Percentiles rank a stretch among this genome's conserved stretches.
Evolutionary conservation across 208 protist genomes (phyloP).

Genomic region (Trypanosoma mega): DNA sequence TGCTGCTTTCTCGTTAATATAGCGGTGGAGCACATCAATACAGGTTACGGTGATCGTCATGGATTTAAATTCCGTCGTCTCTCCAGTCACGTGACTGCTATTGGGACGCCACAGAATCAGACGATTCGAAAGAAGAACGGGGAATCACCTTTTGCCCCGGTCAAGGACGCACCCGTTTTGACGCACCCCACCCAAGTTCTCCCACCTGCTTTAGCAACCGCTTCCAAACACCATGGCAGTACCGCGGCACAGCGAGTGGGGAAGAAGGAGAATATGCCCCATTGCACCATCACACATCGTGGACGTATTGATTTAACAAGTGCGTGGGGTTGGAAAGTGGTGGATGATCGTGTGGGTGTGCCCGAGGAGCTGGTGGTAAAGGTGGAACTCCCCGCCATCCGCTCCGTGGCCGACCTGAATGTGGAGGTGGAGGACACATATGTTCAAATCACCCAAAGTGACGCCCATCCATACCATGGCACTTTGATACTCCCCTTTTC

Average conservation of each 20-base stretch:
- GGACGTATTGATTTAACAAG: slow-evolving; percentile 76
- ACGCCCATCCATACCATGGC: slow-evolving; percentile 48
- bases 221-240: slow-evolving; percentile 3
- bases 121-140: slow-evolving; percentile 60
- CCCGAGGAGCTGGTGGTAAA: slow-evolving; percentile 79
- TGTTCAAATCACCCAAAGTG: slow-evolving; percentile 49
- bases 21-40: slow-evolving; percentile 91
- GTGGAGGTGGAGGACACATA: slow-evolving; percentile 58
- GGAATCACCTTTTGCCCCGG: slow-evolving; percentile 47
- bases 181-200: slow-evolving; percentile 48
- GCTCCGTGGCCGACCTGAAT: slow-evolving; percentile 50
- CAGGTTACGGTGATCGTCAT: slow-evolving; percentile 73
- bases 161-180: slow-evolving; percentile 43
- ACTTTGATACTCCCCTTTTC: slow-evolving; percentile 75
- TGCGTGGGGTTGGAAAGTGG: slow-evolving; percentile 77
- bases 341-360: slow-evolving; percentile 72
- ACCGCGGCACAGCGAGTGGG: neutral
- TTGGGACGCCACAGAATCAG: slow-evolving; percentile 83
- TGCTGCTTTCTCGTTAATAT: slow-evolving; percentile 91
- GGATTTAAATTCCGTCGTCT: slow-evolving; percentile 74
- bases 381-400: slow-evolving; percentile 59
- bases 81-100: slow-evolving; percentile 40
- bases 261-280: slow-evolving; percentile 36
- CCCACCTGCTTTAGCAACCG: neutral
- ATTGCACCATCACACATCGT: slow-evolving; percentile 69